phyloP scores from a whole-genome alignment of 352 stramenopile species.

The Globisporangium rhizosaccharum region DNA sequence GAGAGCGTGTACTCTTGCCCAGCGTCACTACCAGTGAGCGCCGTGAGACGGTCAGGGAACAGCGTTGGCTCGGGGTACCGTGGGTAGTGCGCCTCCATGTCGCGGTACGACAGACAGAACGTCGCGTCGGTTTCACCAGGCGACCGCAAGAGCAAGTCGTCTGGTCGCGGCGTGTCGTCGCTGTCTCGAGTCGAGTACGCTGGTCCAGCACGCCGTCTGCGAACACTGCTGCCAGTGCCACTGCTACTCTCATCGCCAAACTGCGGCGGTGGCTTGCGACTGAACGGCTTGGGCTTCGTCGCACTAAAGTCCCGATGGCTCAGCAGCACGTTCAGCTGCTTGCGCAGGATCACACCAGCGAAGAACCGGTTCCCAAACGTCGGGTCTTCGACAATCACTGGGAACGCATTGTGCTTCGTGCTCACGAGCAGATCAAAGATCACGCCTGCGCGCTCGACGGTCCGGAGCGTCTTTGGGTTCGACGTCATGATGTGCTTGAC shows the following conservation, averaged over 20 bases:
- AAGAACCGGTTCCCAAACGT: slow-evolving; percentile 83
- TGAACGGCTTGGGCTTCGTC: slow-evolving; percentile 73
- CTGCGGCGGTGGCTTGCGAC: slow-evolving; percentile 50
- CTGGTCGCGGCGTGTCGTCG: slow-evolving; percentile 25
- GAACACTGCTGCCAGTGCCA: slow-evolving; percentile 18
- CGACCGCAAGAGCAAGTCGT: slow-evolving; percentile 43
- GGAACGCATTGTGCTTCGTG: slow-evolving; percentile 85
- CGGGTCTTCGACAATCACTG: slow-evolving; percentile 81
- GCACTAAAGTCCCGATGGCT: slow-evolving; percentile 56
- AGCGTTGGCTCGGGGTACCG: slow-evolving; percentile 66
- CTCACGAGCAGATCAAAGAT: slow-evolving; percentile 91
- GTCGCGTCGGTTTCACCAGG: slow-evolving; percentile 17
- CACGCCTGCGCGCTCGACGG: slow-evolving; percentile 87
- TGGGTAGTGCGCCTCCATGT: slow-evolving; percentile 83
- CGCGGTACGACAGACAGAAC: slow-evolving; percentile 70
- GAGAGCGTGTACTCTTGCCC: slow-evolving; percentile 43
- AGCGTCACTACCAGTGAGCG: slow-evolving; percentile 18
- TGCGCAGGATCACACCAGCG: slow-evolving; percentile 72
- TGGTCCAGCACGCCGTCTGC: not conserved
- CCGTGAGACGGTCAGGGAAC: slow-evolving; percentile 17
- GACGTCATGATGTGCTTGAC: slow-evolving; percentile 94
- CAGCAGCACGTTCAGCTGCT: slow-evolving; percentile 77
- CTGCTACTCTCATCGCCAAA: slow-evolving; percentile 20
- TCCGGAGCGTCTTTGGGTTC: slow-evolving; percentile 92
- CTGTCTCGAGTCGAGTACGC: too few relatives aligned